Evolutionary conservation across 1,139 yeast species (phyloP).

Genomic region (Pichia sp.): DNA sequence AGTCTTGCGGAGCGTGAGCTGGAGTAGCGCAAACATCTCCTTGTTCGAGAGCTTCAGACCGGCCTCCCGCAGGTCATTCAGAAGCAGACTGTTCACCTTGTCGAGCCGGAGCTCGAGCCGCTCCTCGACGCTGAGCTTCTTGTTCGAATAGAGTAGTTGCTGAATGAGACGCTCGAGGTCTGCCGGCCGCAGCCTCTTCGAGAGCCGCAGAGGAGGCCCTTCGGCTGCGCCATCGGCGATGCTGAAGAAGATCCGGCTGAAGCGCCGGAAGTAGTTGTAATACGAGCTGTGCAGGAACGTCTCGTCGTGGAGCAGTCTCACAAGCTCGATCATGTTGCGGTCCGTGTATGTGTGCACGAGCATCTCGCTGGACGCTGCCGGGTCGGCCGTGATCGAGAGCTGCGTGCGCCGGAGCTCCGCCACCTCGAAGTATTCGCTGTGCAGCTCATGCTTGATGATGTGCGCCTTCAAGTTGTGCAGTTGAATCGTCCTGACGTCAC

Average conservation of each 20-base stretch:
- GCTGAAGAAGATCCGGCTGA: conserved; percentile 3
- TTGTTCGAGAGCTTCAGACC: conserved; percentile 14
- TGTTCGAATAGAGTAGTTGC: conserved; percentile 10
- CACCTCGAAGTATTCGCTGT: conserved; percentile 11
- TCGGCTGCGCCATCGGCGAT: background rate
- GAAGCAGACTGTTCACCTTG: conserved; percentile 3
- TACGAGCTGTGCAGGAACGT: conserved; percentile 12
- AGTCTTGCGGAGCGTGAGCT: conserved; percentile 6
- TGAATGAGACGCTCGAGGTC: conserved; percentile 16
- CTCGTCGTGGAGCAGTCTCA: conserved; percentile 11
- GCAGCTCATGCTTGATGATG: conserved; percentile 16
- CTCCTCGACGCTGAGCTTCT: background rate
- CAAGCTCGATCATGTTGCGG: conserved; percentile 9
- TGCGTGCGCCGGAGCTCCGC: conserved; percentile 1
- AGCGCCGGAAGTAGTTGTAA: conserved; percentile 6
- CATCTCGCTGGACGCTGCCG: conserved; percentile 6
- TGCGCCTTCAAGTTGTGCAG: conserved; percentile 13
- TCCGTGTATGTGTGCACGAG: conserved; percentile 13
- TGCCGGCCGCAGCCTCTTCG: conserved; percentile 12
- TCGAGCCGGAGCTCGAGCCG: conserved; percentile 5
- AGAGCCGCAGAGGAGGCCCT: background rate
- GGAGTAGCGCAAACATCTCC: conserved; percentile 15
- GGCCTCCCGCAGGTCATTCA: conserved; percentile 7
- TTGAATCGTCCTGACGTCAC: background rate
- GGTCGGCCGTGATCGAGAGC: conserved; percentile 2